phyloP scores from a whole-genome alignment of 78 protist genomes.

The Cyanophora paradoxa region DNA sequence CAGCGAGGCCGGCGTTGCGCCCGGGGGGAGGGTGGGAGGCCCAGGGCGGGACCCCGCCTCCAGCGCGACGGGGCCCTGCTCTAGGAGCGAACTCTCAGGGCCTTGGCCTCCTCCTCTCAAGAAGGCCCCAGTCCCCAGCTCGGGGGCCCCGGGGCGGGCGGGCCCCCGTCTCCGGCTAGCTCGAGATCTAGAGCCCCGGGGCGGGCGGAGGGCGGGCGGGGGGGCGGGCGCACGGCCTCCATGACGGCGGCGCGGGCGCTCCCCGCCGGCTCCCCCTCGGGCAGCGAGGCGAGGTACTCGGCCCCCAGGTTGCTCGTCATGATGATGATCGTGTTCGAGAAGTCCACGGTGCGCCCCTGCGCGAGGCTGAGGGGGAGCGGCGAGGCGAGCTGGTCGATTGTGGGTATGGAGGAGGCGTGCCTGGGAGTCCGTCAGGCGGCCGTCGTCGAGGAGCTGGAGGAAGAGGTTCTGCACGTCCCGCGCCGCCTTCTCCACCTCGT shows the following conservation, averaged over 20 bases:
- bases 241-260: background rate
- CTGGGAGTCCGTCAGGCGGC: constrained; percentile 92
- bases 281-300: background rate
- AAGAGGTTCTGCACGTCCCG: constrained; percentile 81
- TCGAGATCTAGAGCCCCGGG: constrained; percentile 51
- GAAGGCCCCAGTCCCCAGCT: no score
- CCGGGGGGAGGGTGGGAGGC: no score
- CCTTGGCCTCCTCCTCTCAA: no score
- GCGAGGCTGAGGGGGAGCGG: no score
- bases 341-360: constrained; percentile 91
- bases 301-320: constrained; percentile 74
- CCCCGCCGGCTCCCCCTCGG: background rate
- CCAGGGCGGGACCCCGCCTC: no score
- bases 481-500: constrained; percentile 95
- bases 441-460: constrained; percentile 96
- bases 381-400: no score
- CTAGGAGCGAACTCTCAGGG: no score
- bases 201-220: background rate
- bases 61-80: no score
- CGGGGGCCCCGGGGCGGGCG: no score
- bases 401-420: no score
- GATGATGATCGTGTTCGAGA: constrained; percentile 79
- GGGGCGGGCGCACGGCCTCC: constrained; percentile 1
- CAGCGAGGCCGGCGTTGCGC: no score
- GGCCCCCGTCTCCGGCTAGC: constrained; percentile 20